Evolutionary conservation across 2,329 filamentous ascomycete species (phyloP).

Genomic region (Fusarium piperis): DNA sequence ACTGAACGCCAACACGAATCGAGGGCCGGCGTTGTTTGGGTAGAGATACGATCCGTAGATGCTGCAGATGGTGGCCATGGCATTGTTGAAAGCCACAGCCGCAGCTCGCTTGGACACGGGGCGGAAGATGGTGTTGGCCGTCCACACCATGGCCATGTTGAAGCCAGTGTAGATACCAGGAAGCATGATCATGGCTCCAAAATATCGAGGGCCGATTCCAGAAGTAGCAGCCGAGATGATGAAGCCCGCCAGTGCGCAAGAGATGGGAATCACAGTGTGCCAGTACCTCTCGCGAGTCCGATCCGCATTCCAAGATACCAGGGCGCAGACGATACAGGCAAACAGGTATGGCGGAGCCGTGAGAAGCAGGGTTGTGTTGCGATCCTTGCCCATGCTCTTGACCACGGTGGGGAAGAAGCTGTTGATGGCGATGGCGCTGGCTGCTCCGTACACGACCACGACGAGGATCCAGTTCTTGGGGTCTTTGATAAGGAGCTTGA

Average conservation of each 20-base stretch:
- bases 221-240: background rate
- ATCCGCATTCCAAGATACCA: conserved; percentile 55
- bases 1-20: background rate
- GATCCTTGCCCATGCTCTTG: conserved; percentile 13
- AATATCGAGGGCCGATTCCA: background rate
- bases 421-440: conserved; percentile 54
- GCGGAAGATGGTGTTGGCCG: background rate
- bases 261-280: conserved; percentile 52
- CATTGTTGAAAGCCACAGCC: background rate
- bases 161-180: conserved; percentile 1
- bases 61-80: background rate
- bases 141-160: conserved; percentile 11
- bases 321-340: conserved; percentile 48
- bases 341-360: conserved; percentile 23
- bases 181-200: conserved; percentile 8
- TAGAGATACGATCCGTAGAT: background rate
- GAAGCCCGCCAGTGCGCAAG: background rate
- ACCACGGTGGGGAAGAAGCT: conserved; percentile 47
- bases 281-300: conserved; percentile 56
- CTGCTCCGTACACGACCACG: conserved; percentile 54
- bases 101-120: conserved; percentile 1
- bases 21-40: background rate
- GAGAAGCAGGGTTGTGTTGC: conserved; percentile 9
- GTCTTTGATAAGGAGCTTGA: conserved; percentile 56
- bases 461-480: conserved; percentile 53